These are phyloP conservation scores for Tetrahymena elliotti DNA, from an alignment of 73 alveolate species.

Conservation along the genomic window DNA sequence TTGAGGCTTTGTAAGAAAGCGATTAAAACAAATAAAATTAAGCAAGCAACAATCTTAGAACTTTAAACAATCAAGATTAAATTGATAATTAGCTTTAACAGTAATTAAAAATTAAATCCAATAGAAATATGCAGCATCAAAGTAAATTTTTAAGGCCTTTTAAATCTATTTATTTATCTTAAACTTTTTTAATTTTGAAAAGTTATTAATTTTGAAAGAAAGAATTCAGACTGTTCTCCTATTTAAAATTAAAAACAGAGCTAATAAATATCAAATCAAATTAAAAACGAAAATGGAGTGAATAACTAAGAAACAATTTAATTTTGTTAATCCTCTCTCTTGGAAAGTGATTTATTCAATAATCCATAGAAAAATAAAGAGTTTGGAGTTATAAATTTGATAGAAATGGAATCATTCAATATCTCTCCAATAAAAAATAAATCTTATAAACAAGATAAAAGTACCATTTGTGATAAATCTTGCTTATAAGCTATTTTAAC, in stretches of 20 bases:
- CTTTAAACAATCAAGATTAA: not conserved
- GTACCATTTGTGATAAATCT: not conserved
- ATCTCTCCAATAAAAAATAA: not conserved
- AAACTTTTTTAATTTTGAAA: not conserved
- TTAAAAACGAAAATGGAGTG: not conserved
- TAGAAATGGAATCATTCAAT: not conserved
- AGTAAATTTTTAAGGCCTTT: no score
- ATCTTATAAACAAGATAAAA: not conserved
- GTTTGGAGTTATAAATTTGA: not conserved
- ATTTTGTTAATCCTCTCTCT: not conserved
- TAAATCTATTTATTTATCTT: no score
- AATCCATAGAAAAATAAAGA: not conserved
- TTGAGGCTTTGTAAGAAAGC: not conserved
- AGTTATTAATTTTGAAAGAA: not conserved
- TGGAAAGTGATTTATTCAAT: not conserved
- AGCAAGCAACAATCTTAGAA: not conserved
- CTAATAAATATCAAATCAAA: not conserved
- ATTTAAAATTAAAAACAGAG: not conserved
- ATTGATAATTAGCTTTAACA: not conserved
- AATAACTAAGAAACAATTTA: not conserved
- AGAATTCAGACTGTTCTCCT: not conserved
- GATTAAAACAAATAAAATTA: not conserved
- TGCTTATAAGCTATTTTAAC: not conserved
- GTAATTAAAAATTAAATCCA: not conserved
- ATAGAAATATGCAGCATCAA: not conserved